Conservation (phyloP, 2,329 filamentous ascomycete species). For the Aspergillus candidus region DNA sequence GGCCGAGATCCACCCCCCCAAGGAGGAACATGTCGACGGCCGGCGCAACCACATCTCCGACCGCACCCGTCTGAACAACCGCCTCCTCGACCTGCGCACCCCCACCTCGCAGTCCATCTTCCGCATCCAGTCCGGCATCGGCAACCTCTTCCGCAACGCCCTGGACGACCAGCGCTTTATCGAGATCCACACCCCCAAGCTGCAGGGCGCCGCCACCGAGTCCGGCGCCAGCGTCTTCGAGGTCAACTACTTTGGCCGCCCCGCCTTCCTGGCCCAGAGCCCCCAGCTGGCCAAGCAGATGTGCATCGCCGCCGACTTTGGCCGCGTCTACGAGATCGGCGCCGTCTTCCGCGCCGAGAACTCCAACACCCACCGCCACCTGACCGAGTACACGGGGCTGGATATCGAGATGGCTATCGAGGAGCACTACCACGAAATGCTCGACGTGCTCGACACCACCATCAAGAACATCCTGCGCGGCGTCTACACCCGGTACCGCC, state of each 20-base stretch:
- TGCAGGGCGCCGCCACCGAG: slow-evolving; percentile 84
- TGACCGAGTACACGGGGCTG: slow-evolving; percentile 90
- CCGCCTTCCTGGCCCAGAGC: slow-evolving; percentile 83
- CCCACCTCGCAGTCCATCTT: slow-evolving; percentile 82
- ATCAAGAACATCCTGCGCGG: slow-evolving; percentile 74
- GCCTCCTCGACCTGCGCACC: slow-evolving; percentile 80
- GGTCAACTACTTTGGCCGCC: slow-evolving; percentile 82
- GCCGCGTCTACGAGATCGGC: slow-evolving; percentile 81
- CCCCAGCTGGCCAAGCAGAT: slow-evolving; percentile 92
- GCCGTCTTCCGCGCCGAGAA: slow-evolving; percentile 92
- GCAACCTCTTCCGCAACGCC: slow-evolving; percentile 69
- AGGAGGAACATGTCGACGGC: slow-evolving; percentile 51
- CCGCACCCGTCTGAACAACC: slow-evolving; percentile 67
- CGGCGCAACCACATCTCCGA: slow-evolving; percentile 60
- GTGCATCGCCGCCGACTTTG: slow-evolving; percentile 83
- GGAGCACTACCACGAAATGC: slow-evolving; percentile 81
- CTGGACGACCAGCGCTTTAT: slow-evolving; percentile 74
- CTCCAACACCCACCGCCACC: slow-evolving; percentile 87
- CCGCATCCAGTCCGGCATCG: slow-evolving; percentile 74
- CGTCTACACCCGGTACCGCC: slow-evolving; percentile 61
- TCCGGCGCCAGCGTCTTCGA: slow-evolving; percentile 88
- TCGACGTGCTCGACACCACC: slow-evolving; percentile 69
- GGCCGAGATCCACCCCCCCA: slow-evolving; percentile 56
- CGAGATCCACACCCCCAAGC: slow-evolving; percentile 89
- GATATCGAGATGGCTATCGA: slow-evolving; percentile 91